A percentile compares a stretch with the other conserved stretches of the same genome.
Evolutionary conservation across 257 asterid species (phyloP).

Genomic region (Rhazya stricta): DNA sequence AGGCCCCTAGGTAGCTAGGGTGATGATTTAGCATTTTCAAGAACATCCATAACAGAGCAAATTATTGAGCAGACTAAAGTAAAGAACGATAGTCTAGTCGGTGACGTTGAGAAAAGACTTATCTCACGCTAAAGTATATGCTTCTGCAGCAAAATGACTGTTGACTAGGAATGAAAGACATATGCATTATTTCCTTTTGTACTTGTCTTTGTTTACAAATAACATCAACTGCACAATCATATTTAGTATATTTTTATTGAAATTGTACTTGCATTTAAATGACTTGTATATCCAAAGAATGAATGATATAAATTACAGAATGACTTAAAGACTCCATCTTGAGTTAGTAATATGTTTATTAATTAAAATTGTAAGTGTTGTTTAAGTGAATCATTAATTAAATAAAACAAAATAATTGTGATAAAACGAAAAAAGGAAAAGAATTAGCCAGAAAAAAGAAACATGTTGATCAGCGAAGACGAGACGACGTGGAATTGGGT

Average conservation of each 20-base stretch:
- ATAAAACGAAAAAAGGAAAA: background rate
- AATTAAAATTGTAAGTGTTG: too few species aligned
- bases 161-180: background rate
- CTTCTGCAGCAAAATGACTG: background rate
- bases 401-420: too few species aligned
- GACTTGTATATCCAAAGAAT: too few species aligned
- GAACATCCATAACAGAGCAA: background rate
- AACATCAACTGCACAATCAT: background rate
- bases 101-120: constrained; percentile 13
- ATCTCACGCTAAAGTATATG: background rate
- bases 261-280: too few species aligned
- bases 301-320: too few species aligned
- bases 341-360: too few species aligned
- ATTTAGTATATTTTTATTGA: too few species aligned
- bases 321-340: too few species aligned
- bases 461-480: background rate
- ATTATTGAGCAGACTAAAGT: background rate
- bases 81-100: background rate
- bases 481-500: constrained; percentile 24
- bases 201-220: too few species aligned
- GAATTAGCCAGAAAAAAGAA: background rate
- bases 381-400: too few species aligned
- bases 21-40: background rate
- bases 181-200: background rate
- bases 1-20: background rate